Conservation (phyloP, 306 rosid genomes). For the Sicyos baderoa region DNA sequence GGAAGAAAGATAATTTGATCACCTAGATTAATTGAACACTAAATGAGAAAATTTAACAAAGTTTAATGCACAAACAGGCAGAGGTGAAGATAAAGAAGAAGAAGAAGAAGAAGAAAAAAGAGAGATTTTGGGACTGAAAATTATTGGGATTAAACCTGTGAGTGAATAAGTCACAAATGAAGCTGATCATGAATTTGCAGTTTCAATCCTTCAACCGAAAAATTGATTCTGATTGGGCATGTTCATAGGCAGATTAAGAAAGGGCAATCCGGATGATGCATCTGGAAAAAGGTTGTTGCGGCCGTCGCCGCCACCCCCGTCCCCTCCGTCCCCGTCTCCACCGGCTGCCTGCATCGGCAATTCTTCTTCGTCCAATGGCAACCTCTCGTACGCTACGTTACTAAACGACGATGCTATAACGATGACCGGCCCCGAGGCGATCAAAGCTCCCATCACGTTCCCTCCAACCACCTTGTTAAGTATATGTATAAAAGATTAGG, state of each 20-base stretch:
- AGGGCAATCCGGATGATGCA: slow-evolving; percentile 10
- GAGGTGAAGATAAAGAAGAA: neutral
- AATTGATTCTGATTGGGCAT: slow-evolving; percentile 20
- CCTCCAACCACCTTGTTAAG: slow-evolving; percentile 18
- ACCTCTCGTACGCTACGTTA: slow-evolving; percentile 22
- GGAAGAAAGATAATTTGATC: neutral
- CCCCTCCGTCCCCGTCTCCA: neutral
- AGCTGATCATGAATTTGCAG: neutral
- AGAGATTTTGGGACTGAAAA: no score
- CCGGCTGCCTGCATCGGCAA: neutral
- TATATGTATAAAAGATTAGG: neutral
- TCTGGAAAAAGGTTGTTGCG: slow-evolving; percentile 11
- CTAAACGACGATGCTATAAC: slow-evolving; percentile 22
- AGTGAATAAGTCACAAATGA: neutral
- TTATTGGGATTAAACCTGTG: slow-evolving; percentile 7
- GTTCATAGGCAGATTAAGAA: slow-evolving; percentile 16
- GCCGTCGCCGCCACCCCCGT: neutral
- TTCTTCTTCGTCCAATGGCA: slow-evolving; percentile 21
- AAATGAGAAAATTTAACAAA: slow-evolving; percentile 7
- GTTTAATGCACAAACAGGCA: slow-evolving; percentile 3
- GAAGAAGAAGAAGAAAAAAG: no score
- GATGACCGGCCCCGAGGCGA: slow-evolving; percentile 20
- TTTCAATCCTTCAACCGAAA: slow-evolving; percentile 16
- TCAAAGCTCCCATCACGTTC: slow-evolving; percentile 25
- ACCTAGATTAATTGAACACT: neutral